Percentiles rank a stretch among this genome's conserved stretches.
phyloP scores from a whole-genome alignment of 495 filamentous ascomycete species.

The Penicillium malachiteum region DNA sequence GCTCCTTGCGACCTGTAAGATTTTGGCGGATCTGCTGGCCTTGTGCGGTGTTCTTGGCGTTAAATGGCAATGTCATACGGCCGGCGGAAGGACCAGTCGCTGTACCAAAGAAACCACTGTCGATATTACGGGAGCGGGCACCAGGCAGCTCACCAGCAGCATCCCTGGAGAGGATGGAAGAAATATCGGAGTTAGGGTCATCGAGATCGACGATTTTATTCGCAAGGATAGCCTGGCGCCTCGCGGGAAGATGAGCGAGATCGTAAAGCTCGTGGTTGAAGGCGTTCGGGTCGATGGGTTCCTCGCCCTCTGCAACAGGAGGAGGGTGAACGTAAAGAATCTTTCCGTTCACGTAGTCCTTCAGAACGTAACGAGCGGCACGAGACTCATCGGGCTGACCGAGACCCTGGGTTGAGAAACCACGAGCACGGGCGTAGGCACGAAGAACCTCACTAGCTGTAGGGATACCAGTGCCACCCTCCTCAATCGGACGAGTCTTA shows the following conservation, averaged over 20 bases:
- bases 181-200: constrained; percentile 39
- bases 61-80: constrained; percentile 80
- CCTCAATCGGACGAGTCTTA: constrained; percentile 74
- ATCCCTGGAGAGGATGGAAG: constrained; percentile 21
- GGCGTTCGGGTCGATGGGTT: constrained; percentile 61
- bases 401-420: constrained; percentile 82
- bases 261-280: constrained; percentile 94
- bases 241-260: constrained; percentile 68
- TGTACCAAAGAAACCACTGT: constrained; percentile 82
- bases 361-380: constrained; percentile 85
- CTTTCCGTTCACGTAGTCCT: constrained; percentile 97
- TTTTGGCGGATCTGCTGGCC: constrained; percentile 64
- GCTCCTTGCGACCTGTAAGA: constrained; percentile 79
- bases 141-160: constrained; percentile 46
- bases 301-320: constrained; percentile 51
- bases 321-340: constrained; percentile 90
- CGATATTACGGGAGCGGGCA: constrained; percentile 69
- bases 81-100: constrained; percentile 55
- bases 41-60: constrained; percentile 80
- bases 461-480: constrained; percentile 88
- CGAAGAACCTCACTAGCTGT: constrained; percentile 83
- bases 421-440: constrained; percentile 84
- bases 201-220: constrained; percentile 44
- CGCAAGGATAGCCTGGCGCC: constrained; percentile 58
- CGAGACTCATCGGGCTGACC: constrained; percentile 92